Base-by-base conservation (phyloP, 208 protist genomes). In the Blechomonas ayalai region DNA sequence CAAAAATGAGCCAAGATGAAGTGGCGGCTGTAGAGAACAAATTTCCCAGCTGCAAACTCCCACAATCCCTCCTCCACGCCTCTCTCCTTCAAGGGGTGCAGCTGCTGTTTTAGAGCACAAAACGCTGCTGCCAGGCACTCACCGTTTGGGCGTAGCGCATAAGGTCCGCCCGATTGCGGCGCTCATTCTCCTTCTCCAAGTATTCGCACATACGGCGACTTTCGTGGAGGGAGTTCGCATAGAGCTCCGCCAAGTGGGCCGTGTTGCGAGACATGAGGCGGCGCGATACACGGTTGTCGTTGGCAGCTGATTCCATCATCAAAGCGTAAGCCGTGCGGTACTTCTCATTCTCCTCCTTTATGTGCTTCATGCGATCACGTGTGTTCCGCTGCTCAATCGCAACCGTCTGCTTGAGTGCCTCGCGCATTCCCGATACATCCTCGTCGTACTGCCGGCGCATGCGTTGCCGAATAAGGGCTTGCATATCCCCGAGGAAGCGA, bases 91-190 rank as follows among this genome's bases (percentile, higher is more conserved):
- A n/a, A n/a, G n/a, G n/a, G n/a, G n/a, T n/a, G n/a, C n/a, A n/a
- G n/a, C n/a, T n/a, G n/a, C n/a, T n/a, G n/a, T n/a, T n/a, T n/a
- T 49, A 78, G 19, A 68, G n/a, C 8, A 59, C 59, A 33, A 78
- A 55, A 15, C 80, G 68, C 16, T 77, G 81, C 35, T 92, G 84
- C 84, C 84, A 92, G 22, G 67, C 73, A 16, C 63, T 87, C 15
- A 84, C 60, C 34, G 66, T 63, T 42, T 81, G 63, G 0, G 72
- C 79, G 52, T 85, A 92, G 33, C 59, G 69, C 33, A 86, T 49
- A 35, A 92, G 37, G 49, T 90, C 81, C 31, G 40, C 45, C 32
- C 62, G 54, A 23, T 69, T 76, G 2, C 68, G 60, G 1, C 59
- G 68, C 22, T 72, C 68, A 26, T 52, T 56, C 63, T 92, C 84